Percentiles rank a stretch among this genome's conserved stretches.
Evolutionary conservation across 2,329 filamentous ascomycete genomes (phyloP).

Genomic region (Fusarium subglutinans): DNA sequence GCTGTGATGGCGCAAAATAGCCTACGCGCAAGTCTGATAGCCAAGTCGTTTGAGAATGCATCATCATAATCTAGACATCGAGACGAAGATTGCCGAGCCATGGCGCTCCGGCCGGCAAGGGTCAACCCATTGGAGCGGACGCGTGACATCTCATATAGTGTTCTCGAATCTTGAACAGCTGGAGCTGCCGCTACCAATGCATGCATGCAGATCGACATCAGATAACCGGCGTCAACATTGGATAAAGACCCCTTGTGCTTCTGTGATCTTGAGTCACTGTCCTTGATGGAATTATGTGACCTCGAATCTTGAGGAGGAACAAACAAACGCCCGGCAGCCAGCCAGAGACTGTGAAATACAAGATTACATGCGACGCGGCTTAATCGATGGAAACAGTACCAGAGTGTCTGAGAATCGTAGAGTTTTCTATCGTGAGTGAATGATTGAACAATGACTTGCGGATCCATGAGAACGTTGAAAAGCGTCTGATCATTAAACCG

Average conservation of each 20-base stretch:
- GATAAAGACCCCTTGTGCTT: slow-evolving; percentile 51
- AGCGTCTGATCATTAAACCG: slow-evolving; percentile 71
- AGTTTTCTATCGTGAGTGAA: slow-evolving; percentile 64
- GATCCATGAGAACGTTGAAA: slow-evolving; percentile 70
- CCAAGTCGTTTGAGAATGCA: slow-evolving; percentile 68
- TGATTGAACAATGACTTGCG: slow-evolving; percentile 62
- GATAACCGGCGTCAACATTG: slow-evolving; percentile 60
- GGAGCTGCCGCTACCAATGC: slow-evolving; percentile 69
- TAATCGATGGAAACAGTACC: slow-evolving; percentile 70
- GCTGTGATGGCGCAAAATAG: slow-evolving; percentile 66
- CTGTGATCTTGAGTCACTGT: slow-evolving; percentile 47
- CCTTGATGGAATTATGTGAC: slow-evolving; percentile 46
- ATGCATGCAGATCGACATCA: slow-evolving; percentile 70
- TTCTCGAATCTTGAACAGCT: slow-evolving; percentile 56
- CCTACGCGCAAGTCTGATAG: slow-evolving; percentile 66
- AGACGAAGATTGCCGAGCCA: slow-evolving; percentile 57
- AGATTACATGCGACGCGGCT: slow-evolving; percentile 65
- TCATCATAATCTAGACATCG: slow-evolving; percentile 71
- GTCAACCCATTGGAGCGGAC: slow-evolving; percentile 64
- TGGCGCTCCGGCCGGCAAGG: slow-evolving; percentile 56
- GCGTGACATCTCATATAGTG: slow-evolving; percentile 68
- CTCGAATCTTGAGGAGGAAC: slow-evolving; percentile 60
- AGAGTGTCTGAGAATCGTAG: slow-evolving; percentile 69
- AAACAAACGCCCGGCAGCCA: slow-evolving; percentile 67
- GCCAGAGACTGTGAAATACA: slow-evolving; percentile 73